Evolutionary conservation across 2,329 filamentous ascomycete genomes (phyloP).

Genomic region (Colletotrichum camelliae): DNA sequence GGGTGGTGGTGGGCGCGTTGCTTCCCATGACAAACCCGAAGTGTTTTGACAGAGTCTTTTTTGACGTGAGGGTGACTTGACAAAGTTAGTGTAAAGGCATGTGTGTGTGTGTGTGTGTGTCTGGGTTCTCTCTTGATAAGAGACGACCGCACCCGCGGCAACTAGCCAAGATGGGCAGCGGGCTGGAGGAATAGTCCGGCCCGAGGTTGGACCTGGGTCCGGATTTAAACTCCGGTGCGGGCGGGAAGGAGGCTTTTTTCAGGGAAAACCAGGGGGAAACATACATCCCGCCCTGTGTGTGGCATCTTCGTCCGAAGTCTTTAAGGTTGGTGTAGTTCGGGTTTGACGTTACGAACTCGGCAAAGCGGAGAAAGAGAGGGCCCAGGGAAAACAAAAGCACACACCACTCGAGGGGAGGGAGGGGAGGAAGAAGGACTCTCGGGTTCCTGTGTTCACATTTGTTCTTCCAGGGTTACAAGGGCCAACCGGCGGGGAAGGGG

Average conservation of each 20-base stretch:
- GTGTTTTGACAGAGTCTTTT: slow-evolving; percentile 2
- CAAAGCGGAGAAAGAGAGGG: background rate
- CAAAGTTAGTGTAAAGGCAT: background rate
- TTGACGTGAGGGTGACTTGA: background rate
- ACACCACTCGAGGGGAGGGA: background rate
- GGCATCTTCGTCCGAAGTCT: background rate
- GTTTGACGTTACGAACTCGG: background rate
- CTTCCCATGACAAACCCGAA: background rate
- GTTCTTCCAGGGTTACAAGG: background rate
- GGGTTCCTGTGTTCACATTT: background rate
- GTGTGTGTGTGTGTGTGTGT: background rate
- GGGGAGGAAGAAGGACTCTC: background rate
- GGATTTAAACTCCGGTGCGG: background rate
- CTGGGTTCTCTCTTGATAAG: background rate
- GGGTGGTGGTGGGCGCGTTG: background rate
- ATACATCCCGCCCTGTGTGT: background rate
- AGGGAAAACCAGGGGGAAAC: background rate
- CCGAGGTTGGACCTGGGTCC: background rate
- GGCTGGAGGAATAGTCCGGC: background rate
- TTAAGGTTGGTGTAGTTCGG: background rate
- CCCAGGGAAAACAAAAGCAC: background rate
- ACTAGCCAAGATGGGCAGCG: background rate
- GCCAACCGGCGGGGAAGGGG: background rate
- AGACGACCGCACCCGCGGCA: background rate
- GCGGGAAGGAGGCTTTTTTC: background rate